A percentile compares a stretch with the other conserved stretches of the same genome.
phyloP scores from a whole-genome alignment of 148 eudicot species.

The Mesembryanthemum crystallinum region DNA sequence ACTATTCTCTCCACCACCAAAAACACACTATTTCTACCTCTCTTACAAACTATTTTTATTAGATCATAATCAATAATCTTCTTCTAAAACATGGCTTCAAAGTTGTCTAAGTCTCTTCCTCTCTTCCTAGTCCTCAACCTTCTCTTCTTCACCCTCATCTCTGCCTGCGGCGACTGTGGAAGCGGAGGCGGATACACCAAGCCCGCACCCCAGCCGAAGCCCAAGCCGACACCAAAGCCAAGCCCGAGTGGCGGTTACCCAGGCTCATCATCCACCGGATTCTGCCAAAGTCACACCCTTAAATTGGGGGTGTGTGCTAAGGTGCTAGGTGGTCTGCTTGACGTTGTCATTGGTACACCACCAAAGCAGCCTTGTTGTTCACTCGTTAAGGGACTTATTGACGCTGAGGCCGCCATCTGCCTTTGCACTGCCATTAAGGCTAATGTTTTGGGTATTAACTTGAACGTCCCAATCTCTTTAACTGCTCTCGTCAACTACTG shows the following conservation, averaged over 20 bases:
- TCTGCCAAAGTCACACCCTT: constrained; percentile 15
- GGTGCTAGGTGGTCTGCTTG: constrained; percentile 20
- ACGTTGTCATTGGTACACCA: constrained; percentile 32
- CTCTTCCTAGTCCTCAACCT: constrained; percentile 45
- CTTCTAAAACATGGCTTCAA: constrained; percentile 36
- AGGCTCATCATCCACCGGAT: too few species aligned
- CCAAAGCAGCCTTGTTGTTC: constrained; percentile 44
- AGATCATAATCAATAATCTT: too few species aligned
- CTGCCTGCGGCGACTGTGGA: constrained; percentile 33
- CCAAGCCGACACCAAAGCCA: constrained; percentile 5
- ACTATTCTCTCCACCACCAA: constrained; percentile 12
- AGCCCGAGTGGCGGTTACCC: neutral
- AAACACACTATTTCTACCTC: neutral
- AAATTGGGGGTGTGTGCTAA: constrained; percentile 23
- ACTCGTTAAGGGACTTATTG: constrained; percentile 36
- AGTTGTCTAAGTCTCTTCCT: constrained; percentile 22
- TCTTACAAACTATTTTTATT: neutral
- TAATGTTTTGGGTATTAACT: constrained; percentile 40
- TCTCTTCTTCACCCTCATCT: constrained; percentile 31
- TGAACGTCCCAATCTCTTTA: constrained; percentile 37
- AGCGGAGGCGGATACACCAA: constrained; percentile 20
- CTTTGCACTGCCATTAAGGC: constrained; percentile 51
- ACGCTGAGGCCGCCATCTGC: constrained; percentile 43
- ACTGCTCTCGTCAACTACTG: constrained; percentile 47
- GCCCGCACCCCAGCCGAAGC: constrained; percentile 11